Percentiles rank a stretch among this genome's conserved stretches.
These are phyloP conservation scores for Orbilia brochopaga DNA, from an alignment of 2,329 filamentous ascomycete species.

Conservation along the genomic window DNA sequence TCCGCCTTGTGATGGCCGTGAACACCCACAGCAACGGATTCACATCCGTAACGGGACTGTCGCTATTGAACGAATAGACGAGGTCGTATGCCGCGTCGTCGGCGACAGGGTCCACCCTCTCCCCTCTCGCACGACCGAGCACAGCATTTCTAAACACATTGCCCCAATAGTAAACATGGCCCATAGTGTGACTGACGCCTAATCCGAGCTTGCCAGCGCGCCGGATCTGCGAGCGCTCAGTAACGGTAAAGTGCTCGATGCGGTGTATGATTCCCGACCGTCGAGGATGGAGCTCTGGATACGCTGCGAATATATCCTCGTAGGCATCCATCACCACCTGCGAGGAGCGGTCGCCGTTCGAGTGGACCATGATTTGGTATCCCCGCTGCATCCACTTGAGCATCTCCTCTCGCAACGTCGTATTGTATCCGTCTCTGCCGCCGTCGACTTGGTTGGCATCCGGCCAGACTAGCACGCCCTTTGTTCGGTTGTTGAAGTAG, in stretches of 20 bases:
- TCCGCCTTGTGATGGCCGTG: constrained; percentile 38
- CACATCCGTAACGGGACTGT: constrained; percentile 41
- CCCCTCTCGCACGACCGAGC: constrained; percentile 23
- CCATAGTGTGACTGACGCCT: constrained; percentile 38
- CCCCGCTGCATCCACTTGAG: constrained; percentile 29
- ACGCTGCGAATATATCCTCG: constrained; percentile 15
- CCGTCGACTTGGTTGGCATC: not conserved
- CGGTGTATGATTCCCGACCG: constrained; percentile 19
- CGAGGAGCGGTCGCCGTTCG: constrained; percentile 39
- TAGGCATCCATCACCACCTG: constrained; percentile 39
- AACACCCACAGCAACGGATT: constrained; percentile 40
- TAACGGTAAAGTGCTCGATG: constrained; percentile 46
- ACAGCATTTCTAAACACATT: constrained; percentile 24
- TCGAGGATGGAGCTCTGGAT: constrained; percentile 14
- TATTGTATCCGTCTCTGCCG: constrained; percentile 12
- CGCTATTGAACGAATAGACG: constrained; percentile 43
- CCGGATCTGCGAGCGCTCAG: constrained; percentile 11
- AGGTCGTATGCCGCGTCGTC: constrained; percentile 19
- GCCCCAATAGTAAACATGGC: constrained; percentile 42
- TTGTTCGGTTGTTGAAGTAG: constrained; percentile 19
- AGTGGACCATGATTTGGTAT: constrained; percentile 45
- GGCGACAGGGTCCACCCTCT: constrained; percentile 35
- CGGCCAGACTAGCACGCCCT: constrained; percentile 40
- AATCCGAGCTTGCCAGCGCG: constrained; percentile 19
- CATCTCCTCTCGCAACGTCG: constrained; percentile 29